Evolutionary conservation across 768 basidiomycete genomes (phyloP).

Genomic region (Botryobasidium botryosum): DNA sequence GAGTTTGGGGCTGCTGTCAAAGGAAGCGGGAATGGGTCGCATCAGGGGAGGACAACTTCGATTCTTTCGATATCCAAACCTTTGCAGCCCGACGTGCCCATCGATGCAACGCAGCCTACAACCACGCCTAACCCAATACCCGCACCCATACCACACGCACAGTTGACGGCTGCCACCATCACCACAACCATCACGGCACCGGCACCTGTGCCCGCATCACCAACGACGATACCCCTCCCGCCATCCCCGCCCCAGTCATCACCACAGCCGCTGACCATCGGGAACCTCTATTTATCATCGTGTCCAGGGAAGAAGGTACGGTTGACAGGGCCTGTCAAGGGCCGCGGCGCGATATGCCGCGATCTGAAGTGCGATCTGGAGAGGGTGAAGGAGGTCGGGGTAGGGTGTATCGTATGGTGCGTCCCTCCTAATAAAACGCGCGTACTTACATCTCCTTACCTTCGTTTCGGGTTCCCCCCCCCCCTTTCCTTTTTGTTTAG

Average conservation of each 20-base stretch:
- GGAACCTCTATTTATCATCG: constrained; percentile 79
- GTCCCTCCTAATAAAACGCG: too few species aligned
- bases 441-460: constrained; percentile 13
- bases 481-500: constrained; percentile 23
- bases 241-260: background rate
- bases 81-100: background rate
- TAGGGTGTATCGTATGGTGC: constrained; percentile 65
- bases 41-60: too few species aligned
- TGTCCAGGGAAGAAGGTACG: constrained; percentile 87
- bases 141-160: background rate
- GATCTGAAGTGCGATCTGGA: constrained; percentile 61
- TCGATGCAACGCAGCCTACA: background rate
- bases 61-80: constrained; percentile 8
- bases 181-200: too few species aligned
- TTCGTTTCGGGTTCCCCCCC: constrained; percentile 1
- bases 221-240: constrained; percentile 7
- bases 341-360: constrained; percentile 66
- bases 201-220: constrained; percentile 4
- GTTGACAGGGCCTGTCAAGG: constrained; percentile 39
- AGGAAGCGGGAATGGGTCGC: too few species aligned
- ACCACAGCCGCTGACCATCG: constrained; percentile 27
- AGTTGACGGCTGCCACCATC: background rate
- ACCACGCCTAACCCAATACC: background rate
- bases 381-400: constrained; percentile 55
- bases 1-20: too few species aligned